Evolutionary conservation across 139 green algal species (phyloP).

Genomic region (Haematococcus lacustris): DNA sequence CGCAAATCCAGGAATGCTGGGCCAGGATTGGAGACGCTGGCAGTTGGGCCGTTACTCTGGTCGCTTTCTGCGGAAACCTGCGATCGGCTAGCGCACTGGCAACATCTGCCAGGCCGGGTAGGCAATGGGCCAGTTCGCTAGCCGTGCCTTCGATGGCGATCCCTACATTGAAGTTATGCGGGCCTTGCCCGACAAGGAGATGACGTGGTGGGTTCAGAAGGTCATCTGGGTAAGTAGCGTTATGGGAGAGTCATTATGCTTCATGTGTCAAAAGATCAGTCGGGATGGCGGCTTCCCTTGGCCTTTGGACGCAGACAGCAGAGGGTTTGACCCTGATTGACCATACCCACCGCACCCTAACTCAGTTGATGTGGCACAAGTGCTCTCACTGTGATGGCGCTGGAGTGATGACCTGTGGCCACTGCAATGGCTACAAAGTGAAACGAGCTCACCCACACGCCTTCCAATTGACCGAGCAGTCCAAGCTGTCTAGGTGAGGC

Average conservation of each 20-base stretch:
- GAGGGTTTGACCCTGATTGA: conserved; percentile 50
- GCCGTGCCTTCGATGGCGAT: conserved; percentile 45
- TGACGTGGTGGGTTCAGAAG: conserved; percentile 58
- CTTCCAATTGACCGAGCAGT: conserved; percentile 15
- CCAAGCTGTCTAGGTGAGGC: conserved; percentile 13
- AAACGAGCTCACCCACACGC: conserved; percentile 11
- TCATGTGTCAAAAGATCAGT: too few species aligned
- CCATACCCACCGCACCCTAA: conserved; percentile 42
- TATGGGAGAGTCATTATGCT: too few species aligned
- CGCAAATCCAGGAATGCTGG: too few species aligned
- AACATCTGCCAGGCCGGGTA: too few species aligned
- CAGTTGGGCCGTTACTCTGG: too few species aligned
- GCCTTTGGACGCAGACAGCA: conserved; percentile 38
- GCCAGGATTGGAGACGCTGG: too few species aligned
- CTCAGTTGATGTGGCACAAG: conserved; percentile 38
- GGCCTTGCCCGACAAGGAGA: conserved; percentile 42
- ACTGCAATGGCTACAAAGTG: conserved; percentile 41
- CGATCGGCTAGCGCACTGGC: too few species aligned
- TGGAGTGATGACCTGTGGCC: conserved; percentile 35
- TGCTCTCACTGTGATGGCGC: conserved; percentile 41
- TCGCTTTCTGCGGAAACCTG: too few species aligned
- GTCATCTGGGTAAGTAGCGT: conserved; percentile 53
- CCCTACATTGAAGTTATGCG: conserved; percentile 57
- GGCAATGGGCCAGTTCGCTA: conserved; percentile 46
- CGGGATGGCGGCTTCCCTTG: too few species aligned